Evolutionary conservation across 1,139 yeast species (phyloP).

Genomic region (Kodamaea sp.): DNA sequence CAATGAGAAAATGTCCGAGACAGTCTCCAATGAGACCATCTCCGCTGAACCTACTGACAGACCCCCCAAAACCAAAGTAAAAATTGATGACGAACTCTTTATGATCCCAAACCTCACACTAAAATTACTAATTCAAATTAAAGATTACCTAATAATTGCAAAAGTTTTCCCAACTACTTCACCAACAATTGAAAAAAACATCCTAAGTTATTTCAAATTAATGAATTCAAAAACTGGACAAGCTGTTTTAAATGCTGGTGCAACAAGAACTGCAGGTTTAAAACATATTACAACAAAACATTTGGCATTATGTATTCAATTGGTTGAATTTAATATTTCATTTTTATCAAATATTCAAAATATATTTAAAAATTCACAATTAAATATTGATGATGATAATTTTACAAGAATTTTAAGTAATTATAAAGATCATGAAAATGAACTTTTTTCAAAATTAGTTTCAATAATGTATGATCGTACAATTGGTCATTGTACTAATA

Average conservation of each 20-base stretch:
- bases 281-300: conserved; percentile 76
- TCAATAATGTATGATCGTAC: conserved; percentile 70
- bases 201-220: conserved; percentile 50
- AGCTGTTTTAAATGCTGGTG: conserved; percentile 73
- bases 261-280: conserved; percentile 70
- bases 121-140: conserved; percentile 33
- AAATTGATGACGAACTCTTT: conserved; percentile 35
- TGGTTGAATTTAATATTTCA: conserved; percentile 40
- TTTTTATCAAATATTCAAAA: conserved; percentile 20
- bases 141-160: conserved; percentile 48
- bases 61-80: conserved; percentile 29
- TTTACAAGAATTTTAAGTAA: conserved; percentile 29
- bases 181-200: conserved; percentile 34
- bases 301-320: conserved; percentile 64
- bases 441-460: conserved; percentile 62
- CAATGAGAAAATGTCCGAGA: no score
- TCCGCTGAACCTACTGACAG: conserved; percentile 4
- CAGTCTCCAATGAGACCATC: background rate
- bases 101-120: conserved; percentile 43
- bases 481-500: conserved; percentile 42
- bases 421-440: conserved; percentile 60
- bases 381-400: conserved; percentile 33
- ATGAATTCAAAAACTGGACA: conserved; percentile 57
- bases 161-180: conserved; percentile 45
- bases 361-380: conserved; percentile 14